Evolutionary conservation across 2,329 filamentous ascomycete genomes (phyloP), one percentile per base, ranked within the genome.

Genomic region (Pseudophaeomoniella oleicola): DNA sequence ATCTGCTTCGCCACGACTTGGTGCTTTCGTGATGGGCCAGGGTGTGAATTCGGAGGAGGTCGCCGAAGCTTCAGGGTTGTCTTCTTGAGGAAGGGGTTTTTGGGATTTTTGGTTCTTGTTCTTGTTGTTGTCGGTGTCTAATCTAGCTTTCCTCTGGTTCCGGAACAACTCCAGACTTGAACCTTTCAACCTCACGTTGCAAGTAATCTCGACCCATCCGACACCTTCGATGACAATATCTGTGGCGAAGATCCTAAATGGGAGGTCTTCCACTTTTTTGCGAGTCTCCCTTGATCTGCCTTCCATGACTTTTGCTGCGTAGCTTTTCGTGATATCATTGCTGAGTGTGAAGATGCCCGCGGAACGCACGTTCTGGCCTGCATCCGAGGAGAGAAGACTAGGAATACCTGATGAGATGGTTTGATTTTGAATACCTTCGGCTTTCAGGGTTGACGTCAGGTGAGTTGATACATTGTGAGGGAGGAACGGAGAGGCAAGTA

Each of bases 171-270:
- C 27, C 32, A 14, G n/a, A 11, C 17, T 37, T 67, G 57, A n/a
- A 39, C 68, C 62, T 50, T 58, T 70, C 12, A 67, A 72, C 35
- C 88, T 74, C 6, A 92, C 74, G 58, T 98, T 88, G 3, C 78
- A 78, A 1, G 77, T 78, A 30, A 98, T 57, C 58, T 98, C 90
- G 2, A 98, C 71, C 82, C 92, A 98, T 5, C 90, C 90, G 16
- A 86, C 79, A 2, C 90, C 86, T 55, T 96, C 88, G 35, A 98
- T 76, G 11, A 98, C 63, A 16, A 98, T 75, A 52, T 98, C 92
- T 0, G 79, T 71, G 5, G 80, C 75, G 41, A 90, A 68, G 2
- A 96, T 75, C 11, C 73, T 71, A 57, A 87, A 98, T 0, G 86
- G 84, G 3, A 96, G 63, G 4, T 47, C 39, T 15, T 51, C 48